phyloP scores from a whole-genome alignment of 2,329 filamentous ascomycete genomes.

The Sclerotinia sclerotiorum region DNA sequence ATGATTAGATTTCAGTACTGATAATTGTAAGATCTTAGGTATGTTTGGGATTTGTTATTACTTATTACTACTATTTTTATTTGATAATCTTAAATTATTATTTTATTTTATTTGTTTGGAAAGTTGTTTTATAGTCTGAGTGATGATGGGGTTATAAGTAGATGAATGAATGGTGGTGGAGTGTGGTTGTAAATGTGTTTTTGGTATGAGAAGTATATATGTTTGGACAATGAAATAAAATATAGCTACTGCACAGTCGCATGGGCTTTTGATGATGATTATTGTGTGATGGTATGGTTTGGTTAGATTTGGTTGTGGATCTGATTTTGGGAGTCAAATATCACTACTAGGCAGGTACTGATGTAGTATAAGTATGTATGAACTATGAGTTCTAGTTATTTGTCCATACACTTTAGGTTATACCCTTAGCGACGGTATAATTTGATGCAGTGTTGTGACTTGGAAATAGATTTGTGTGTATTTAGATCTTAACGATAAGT shows the following conservation, averaged over 20 bases:
- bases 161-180: background rate
- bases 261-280: too few species aligned
- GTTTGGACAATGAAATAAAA: background rate
- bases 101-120: fast-evolving
- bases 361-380: background rate
- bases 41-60: background rate
- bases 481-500: background rate
- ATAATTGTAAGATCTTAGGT: too few species aligned
- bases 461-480: background rate
- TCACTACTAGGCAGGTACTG: too few species aligned
- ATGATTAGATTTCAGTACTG: too few species aligned
- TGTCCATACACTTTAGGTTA: background rate
- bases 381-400: background rate
- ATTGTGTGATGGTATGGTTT: background rate
- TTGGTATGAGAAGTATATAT: background rate
- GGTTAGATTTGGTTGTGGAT: too few species aligned
- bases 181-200: background rate
- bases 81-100: background rate
- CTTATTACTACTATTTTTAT: background rate
- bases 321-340: too few species aligned
- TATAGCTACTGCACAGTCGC: background rate
- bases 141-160: background rate
- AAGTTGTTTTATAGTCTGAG: background rate
- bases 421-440: too few species aligned
- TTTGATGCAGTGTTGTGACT: background rate